Conservation (phyloP, 2,329 filamentous ascomycete species). For the Cladophialophora yegresii region DNA sequence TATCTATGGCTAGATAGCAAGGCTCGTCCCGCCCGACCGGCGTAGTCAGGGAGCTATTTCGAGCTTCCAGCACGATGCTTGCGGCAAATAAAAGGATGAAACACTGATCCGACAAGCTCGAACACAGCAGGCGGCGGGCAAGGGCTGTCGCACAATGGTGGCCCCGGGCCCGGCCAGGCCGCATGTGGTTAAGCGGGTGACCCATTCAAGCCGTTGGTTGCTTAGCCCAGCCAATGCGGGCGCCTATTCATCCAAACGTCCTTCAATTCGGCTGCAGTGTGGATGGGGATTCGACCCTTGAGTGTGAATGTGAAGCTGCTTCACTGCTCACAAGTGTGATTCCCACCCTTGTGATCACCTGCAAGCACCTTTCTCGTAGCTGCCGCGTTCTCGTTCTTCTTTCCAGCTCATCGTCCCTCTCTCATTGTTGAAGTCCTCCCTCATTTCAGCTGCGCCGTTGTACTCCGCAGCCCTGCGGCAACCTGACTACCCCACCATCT, state of each 20-base stretch:
- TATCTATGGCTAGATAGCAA: constrained; percentile 15
- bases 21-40: constrained; percentile 10
- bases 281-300: constrained; percentile 21
- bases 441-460: constrained; percentile 8
- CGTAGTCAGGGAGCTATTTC: constrained; percentile 11
- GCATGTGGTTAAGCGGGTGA: constrained; percentile 13
- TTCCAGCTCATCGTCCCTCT: constrained; percentile 1
- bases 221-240: constrained; percentile 20
- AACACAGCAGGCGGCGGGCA: constrained; percentile 7
- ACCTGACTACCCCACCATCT: constrained; percentile 16
- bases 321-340: constrained; percentile 15
- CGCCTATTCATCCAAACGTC: constrained; percentile 28
- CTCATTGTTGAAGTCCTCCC: constrained; percentile 11
- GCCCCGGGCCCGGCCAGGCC: constrained; percentile 14
- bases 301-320: constrained; percentile 18
- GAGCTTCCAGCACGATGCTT: constrained; percentile 13
- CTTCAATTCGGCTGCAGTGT: constrained; percentile 32
- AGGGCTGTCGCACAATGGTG: constrained; percentile 18
- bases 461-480: constrained; percentile 14
- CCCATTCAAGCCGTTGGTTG: constrained; percentile 11
- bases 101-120: constrained; percentile 32
- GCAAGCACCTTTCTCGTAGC: constrained; percentile 8
- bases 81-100: constrained; percentile 23
- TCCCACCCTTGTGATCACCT: constrained; percentile 15
- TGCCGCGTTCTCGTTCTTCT: constrained; percentile 3